phyloP scores from a whole-genome alignment of 2,329 filamentous ascomycete genomes.

The Arthroderma sp. region DNA sequence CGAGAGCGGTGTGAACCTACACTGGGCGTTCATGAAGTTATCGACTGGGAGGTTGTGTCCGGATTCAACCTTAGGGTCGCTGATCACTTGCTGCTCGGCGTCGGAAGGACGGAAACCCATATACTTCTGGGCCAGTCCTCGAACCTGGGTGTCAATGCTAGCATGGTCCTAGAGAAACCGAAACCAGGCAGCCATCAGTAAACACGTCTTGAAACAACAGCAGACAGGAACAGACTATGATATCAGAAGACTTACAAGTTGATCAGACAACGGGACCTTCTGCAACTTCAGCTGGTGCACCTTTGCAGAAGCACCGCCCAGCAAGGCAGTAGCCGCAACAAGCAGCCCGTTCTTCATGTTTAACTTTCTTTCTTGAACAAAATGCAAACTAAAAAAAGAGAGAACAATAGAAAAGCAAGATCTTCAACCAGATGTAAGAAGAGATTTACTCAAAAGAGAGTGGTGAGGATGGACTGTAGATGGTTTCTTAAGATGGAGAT shows the following conservation, averaged over 20 bases:
- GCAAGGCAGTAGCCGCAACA: slow-evolving; percentile 64
- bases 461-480: neutral
- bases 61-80: slow-evolving; percentile 52
- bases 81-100: slow-evolving; percentile 67
- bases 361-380: slow-evolving; percentile 7
- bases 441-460: neutral
- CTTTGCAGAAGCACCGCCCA: slow-evolving; percentile 70
- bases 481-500: neutral
- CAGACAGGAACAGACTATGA: neutral
- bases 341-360: slow-evolving; percentile 77
- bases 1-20: slow-evolving; percentile 41
- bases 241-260: slow-evolving; percentile 55
- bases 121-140: slow-evolving; percentile 88
- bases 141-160: slow-evolving; percentile 68
- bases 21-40: slow-evolving; percentile 98
- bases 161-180: slow-evolving; percentile 47
- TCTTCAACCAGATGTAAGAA: neutral
- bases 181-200: neutral
- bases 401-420: neutral
- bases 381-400: neutral
- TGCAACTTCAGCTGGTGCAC: slow-evolving; percentile 96
- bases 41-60: slow-evolving; percentile 74
- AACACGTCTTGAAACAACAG: too few relatives aligned
- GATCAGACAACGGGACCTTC: slow-evolving; percentile 85
- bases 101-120: slow-evolving; percentile 63